Evolutionary conservation across 208 protist species (phyloP), one percentile per base, ranked within the genome.

Genomic region (Leishmania mexicana): DNA sequence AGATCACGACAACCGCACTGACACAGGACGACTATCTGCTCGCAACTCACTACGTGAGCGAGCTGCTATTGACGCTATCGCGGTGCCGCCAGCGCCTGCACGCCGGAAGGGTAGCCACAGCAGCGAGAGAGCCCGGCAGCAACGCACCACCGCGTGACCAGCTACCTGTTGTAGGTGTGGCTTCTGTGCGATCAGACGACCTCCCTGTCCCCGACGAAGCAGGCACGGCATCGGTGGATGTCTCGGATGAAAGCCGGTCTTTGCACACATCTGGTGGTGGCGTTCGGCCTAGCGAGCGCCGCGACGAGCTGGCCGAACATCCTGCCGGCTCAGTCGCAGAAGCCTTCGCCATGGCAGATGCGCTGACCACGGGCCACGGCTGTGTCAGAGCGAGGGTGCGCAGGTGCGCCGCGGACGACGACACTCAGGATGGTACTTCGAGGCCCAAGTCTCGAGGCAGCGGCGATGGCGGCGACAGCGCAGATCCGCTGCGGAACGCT

Each of bases 1-100:
- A 88, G 28, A 79, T 90, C 19, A 86, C 71, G 7, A 87, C 87
- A 11, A 78, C 81, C 2, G 83, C 81, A 10, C 64, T 90, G 1
- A 88, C 87, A 21, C 87, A 90, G 40, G 85, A 88, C 42, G 87
- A 90, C 79, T 88, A 83, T 58, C 72, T 88, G 24, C 72, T 88
- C 62, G 81, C 85, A 3, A 76, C 75, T 13, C 78, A 86, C 60
- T 90, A 85, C 38, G 51, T 87, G 62, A 58, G 80, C 10, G 75
- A 81, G 79, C 60, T 89, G 40, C 45, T 85, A n/a, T 38, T 47
- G 17, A 60, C 49, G 38, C 40, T 86, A 28, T 45, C 85, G 42
- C 75, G 58, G 38, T 86, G 83, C 74, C 83, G 83, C 45, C 83
- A 86, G 75, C 58, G 83, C 8, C 54, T 82, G 67, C 83, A 80